These are phyloP conservation scores for Plasmodium relictum DNA, from an alignment of 169 alveolate species.

Conservation along the genomic window DNA sequence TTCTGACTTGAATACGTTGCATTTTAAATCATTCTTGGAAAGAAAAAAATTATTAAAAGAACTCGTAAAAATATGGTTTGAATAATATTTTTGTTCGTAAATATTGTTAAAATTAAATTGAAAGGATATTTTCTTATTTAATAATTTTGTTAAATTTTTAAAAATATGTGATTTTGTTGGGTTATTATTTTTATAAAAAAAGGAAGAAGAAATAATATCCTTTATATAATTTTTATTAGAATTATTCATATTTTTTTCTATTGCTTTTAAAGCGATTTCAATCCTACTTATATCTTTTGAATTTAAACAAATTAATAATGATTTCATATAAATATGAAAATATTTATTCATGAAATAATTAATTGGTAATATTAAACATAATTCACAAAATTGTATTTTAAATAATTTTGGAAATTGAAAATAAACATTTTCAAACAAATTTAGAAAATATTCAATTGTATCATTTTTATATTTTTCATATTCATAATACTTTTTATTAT, in stretches of 20 bases:
- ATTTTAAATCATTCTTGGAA: neutral
- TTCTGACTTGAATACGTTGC: constrained; percentile 2
- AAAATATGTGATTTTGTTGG: constrained; percentile 29
- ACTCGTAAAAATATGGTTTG: constrained; percentile 21
- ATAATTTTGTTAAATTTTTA: constrained; percentile 23
- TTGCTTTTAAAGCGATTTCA: constrained; percentile 32
- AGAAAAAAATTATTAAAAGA: neutral
- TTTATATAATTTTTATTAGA: constrained; percentile 14
- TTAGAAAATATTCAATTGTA: constrained; percentile 21
- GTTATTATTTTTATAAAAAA: constrained; percentile 34
- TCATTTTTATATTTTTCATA: constrained; percentile 5
- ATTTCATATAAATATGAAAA: constrained; percentile 56
- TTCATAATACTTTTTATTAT: neutral
- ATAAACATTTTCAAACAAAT: constrained; percentile 48
- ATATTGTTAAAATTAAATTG: constrained; percentile 40
- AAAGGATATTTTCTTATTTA: constrained; percentile 28
- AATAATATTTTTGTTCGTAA: constrained; percentile 49
- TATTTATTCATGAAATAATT: constrained; percentile 26
- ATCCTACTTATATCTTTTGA: constrained; percentile 37
- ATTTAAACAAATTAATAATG: constrained; percentile 54
- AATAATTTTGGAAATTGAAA: constrained; percentile 31
- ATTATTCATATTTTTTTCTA: constrained; percentile 31
- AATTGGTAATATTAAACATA: constrained; percentile 42
- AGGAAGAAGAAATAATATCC: constrained; percentile 28
- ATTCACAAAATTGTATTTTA: constrained; percentile 53